Percentiles rank a stretch among this genome's conserved stretches.
Conservation (phyloP, 2,329 filamentous ascomycete species). For the Fusarium heterosporum region DNA sequence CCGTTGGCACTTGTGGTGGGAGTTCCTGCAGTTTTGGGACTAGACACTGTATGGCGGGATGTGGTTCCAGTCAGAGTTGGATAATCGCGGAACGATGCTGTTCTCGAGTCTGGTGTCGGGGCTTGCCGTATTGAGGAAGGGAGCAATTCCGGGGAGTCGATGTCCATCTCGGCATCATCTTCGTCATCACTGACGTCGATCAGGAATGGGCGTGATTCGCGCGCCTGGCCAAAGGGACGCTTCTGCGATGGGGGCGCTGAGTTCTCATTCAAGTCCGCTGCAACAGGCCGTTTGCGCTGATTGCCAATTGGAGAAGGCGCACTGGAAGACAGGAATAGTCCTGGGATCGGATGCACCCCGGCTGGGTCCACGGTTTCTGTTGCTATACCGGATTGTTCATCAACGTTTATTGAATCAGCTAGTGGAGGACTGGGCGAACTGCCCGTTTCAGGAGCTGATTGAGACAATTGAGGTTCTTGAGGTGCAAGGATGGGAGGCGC, state of each 20-base stretch:
- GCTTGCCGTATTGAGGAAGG: slow-evolving; percentile 50
- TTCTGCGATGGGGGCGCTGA: slow-evolving; percentile 60
- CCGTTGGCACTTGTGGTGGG: slow-evolving; percentile 53
- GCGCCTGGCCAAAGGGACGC: slow-evolving; percentile 71
- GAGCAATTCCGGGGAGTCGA: slow-evolving; percentile 65
- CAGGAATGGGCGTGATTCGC: slow-evolving; percentile 73
- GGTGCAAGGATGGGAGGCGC: background rate
- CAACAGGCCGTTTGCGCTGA: slow-evolving; percentile 62
- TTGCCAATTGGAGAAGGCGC: slow-evolving; percentile 37
- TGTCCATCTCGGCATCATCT: slow-evolving; percentile 75
- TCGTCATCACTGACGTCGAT: slow-evolving; percentile 86
- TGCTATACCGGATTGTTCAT: slow-evolving; percentile 9
- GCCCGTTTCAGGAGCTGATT: slow-evolving; percentile 12
- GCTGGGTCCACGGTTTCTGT: slow-evolving; percentile 26
- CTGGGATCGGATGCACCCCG: slow-evolving; percentile 50
- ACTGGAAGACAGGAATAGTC: slow-evolving; percentile 52
- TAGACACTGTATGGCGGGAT: slow-evolving; percentile 55
- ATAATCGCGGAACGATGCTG: slow-evolving; percentile 58
- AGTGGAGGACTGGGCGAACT: slow-evolving; percentile 9
- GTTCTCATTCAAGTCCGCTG: slow-evolving; percentile 76
- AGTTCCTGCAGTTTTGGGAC: slow-evolving; percentile 55
- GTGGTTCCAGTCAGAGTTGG: slow-evolving; percentile 58
- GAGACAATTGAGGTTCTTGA: slow-evolving; percentile 1
- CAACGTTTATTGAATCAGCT: slow-evolving; percentile 1
- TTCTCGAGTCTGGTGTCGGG: slow-evolving; percentile 50